Percentiles rank a stretch among this genome's conserved stretches.
phyloP scores from a whole-genome alignment of 768 basidiomycete species.

The Auriscalpium microsporum region DNA sequence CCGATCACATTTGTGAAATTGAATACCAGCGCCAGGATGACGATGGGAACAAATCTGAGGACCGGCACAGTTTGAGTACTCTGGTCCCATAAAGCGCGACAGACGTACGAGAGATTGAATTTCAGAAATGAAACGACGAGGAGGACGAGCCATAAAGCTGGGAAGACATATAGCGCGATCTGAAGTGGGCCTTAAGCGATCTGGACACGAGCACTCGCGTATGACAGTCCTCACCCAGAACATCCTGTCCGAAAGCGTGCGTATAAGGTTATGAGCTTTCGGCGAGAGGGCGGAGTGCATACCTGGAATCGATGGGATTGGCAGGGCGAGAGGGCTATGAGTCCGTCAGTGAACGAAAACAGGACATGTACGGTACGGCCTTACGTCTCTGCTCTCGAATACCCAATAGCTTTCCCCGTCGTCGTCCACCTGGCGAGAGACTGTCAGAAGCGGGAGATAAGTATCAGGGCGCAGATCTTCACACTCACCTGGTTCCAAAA shows the following conservation, averaged over 20 bases:
- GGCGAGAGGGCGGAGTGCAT: slow-evolving; percentile 18
- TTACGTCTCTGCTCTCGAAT: slow-evolving; percentile 92
- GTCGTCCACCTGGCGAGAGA: slow-evolving; percentile 66
- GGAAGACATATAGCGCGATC: slow-evolving; percentile 87
- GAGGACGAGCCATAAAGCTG: slow-evolving; percentile 78
- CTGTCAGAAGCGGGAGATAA: slow-evolving; percentile 20
- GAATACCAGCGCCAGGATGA: slow-evolving; percentile 89
- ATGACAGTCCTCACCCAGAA: slow-evolving; percentile 62
- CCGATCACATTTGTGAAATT: slow-evolving; percentile 94
- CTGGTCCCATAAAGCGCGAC: background rate
- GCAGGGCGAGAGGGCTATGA: slow-evolving; percentile 70
- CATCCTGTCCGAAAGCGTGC: slow-evolving; percentile 48
- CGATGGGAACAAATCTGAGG: slow-evolving; percentile 86
- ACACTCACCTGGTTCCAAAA: slow-evolving; percentile 88
- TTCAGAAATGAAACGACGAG: slow-evolving; percentile 86
- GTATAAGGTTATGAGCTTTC: background rate
- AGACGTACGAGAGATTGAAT: slow-evolving; percentile 74
- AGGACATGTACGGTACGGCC: slow-evolving; percentile 20
- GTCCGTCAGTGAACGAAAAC: background rate
- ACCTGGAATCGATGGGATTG: slow-evolving; percentile 85
- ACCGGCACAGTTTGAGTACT: slow-evolving; percentile 7
- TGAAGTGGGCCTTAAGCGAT: slow-evolving; percentile 20
- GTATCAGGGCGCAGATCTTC: background rate
- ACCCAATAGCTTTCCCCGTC: slow-evolving; percentile 97
- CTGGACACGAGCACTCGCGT: background rate